These are phyloP conservation scores for Sugiyamaella castrensis DNA, from an alignment of 1,139 yeast species.

Conservation along the genomic window DNA sequence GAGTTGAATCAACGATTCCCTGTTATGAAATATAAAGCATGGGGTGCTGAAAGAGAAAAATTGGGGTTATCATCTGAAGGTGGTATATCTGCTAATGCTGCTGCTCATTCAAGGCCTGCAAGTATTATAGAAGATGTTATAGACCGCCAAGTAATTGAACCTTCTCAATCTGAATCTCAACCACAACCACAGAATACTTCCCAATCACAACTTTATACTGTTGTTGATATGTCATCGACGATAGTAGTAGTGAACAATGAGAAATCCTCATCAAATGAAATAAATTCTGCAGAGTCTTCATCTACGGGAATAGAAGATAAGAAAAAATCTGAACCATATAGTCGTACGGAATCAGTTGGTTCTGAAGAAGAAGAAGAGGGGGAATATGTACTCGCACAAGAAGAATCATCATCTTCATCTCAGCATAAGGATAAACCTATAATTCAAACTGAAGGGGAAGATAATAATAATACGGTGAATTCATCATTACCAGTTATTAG, in stretches of 20 bases:
- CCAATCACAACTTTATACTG: too few species aligned
- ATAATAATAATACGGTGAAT: constrained; percentile 1
- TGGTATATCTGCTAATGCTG: constrained; percentile 25
- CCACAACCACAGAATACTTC: too few species aligned
- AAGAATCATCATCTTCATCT: not conserved
- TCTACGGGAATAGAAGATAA: too few species aligned
- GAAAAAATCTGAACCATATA: too few species aligned
- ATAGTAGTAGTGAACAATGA: too few species aligned
- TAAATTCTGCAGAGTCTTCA: too few species aligned
- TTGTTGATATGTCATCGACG: too few species aligned
- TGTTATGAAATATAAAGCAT: constrained; percentile 49
- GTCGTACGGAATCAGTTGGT: too few species aligned
- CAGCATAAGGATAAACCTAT: not conserved
- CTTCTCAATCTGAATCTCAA: too few species aligned
- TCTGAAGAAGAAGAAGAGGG: not conserved
- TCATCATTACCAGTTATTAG: not conserved
- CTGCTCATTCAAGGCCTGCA: constrained; percentile 8
- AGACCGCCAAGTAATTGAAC: too few species aligned
- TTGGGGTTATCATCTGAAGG: constrained; percentile 27
- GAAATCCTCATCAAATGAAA: too few species aligned
- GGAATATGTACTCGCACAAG: not conserved
- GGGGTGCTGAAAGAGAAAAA: constrained; percentile 27
- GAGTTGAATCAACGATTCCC: constrained; percentile 71
- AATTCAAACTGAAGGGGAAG: not conserved
- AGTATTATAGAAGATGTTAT: constrained; percentile 1